Evolutionary conservation across 495 filamentous ascomycete species (phyloP), one percentile per base, ranked within the genome.

Genomic region (Pyrenopolyporus hunteri): DNA sequence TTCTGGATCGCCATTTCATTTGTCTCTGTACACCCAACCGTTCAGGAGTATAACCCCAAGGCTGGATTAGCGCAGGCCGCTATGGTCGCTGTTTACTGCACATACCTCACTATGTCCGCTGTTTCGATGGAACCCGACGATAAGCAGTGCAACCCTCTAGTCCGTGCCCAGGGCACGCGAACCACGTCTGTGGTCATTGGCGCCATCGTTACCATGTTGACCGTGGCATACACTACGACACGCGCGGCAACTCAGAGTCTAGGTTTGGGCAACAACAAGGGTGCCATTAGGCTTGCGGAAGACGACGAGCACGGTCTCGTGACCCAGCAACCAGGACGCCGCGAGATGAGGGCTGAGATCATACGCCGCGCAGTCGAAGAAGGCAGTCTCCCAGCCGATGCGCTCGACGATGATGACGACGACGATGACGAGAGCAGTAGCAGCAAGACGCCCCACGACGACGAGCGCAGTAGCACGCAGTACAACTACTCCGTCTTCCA

Each of bases 101-200:
- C 94, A 40, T 98, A 98, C 71, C 85, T 98, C 39, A 98, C 94
- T 66, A 91, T 98, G 87, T 97, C 92, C 3, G 95, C 94, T 48
- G 95, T 98, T 1, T 93, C 90, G 52, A 98, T 98, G 94, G 93
- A 98, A 67, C 94, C 94, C 3, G 94, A 98, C 76, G 92, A 97
- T 75, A 85, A 87, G 53, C 83, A 89, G 45, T 98, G 94, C 84
- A 98, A 98, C 77, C 94, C 94, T 2, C 77, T 98, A 43, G 80
- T 96, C 46, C 89, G 92, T 33, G 93, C 93, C 14, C 86, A 89
- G 29, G 92, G 90, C 51, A 93, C 93, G n/a, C 85, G 94, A 35
- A 94, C 88, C 1, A 93, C 90, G 1, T 93, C 89, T 43, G 84
- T 97, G 56, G 83, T 98, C 47, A 78, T 98, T 64, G 94, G 94